phyloP scores from a whole-genome alignment of 345 rosid species.

The Bruguiera parviflora region DNA sequence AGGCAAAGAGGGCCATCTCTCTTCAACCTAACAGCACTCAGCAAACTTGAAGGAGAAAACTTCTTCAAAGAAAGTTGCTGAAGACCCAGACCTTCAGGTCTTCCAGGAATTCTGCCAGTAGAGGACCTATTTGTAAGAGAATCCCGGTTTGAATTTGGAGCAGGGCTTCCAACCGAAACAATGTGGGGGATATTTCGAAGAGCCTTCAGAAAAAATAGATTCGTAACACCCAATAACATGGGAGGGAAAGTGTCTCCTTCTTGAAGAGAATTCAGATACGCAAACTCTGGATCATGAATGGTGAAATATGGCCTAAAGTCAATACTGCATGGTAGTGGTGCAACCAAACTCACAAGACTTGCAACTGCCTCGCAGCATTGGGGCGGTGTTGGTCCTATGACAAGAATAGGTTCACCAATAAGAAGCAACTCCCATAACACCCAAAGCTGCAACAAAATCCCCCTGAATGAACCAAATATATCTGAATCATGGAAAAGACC shows the following conservation, averaged over 20 bases:
- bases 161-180: slow-evolving; percentile 86
- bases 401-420: slow-evolving; percentile 87
- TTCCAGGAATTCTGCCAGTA: slow-evolving; percentile 64
- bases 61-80: slow-evolving; percentile 76
- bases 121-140: slow-evolving; percentile 56
- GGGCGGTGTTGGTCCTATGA: slow-evolving; percentile 94
- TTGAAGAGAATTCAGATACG: slow-evolving; percentile 57
- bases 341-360: slow-evolving; percentile 87
- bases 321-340: slow-evolving; percentile 76
- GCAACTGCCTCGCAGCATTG: slow-evolving; percentile 98
- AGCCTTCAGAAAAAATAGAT: slow-evolving; percentile 88
- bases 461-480: slow-evolving; percentile 78
- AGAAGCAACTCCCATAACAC: slow-evolving; percentile 85
- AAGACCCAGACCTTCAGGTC: slow-evolving; percentile 67
- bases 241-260: slow-evolving; percentile 88
- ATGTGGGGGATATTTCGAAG: slow-evolving; percentile 80
- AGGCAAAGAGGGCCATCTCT: slow-evolving; percentile 97
- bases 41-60: slow-evolving; percentile 80
- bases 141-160: slow-evolving; percentile 55
- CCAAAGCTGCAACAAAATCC: slow-evolving; percentile 89
- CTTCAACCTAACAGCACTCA: slow-evolving; percentile 76
- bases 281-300: slow-evolving; percentile 88
- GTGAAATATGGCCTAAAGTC: slow-evolving; percentile 99
- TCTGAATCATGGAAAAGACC: slow-evolving; percentile 97
- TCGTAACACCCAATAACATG: slow-evolving; percentile 92